Evolutionary conservation across 2,329 filamentous ascomycete genomes (phyloP).

Genomic region (Scolecobasidium constrictum): DNA sequence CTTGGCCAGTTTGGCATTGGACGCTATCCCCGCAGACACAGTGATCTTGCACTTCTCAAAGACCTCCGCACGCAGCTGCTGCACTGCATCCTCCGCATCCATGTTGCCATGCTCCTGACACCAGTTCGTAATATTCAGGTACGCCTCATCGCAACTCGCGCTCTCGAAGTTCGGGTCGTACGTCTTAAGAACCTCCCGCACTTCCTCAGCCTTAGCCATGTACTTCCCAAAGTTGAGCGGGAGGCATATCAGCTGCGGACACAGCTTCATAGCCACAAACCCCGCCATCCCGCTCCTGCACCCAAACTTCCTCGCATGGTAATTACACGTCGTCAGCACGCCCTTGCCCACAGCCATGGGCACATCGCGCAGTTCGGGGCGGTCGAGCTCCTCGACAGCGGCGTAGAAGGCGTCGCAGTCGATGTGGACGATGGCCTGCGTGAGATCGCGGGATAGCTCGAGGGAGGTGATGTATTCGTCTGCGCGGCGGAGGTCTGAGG

Average conservation of each 20-base stretch:
- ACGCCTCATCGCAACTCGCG: constrained; percentile 92
- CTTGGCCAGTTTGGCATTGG: constrained; percentile 88
- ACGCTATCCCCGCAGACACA: constrained; percentile 86
- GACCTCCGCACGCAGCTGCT: constrained; percentile 67
- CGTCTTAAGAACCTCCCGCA: constrained; percentile 68
- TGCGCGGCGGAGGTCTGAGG: constrained; percentile 60
- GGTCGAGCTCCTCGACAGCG: constrained; percentile 66
- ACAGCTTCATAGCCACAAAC: constrained; percentile 91
- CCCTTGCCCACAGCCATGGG: constrained; percentile 84
- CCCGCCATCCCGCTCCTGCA: constrained; percentile 92
- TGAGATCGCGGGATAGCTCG: constrained; percentile 68
- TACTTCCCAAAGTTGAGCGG: constrained; percentile 89
- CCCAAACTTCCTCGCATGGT: constrained; percentile 79
- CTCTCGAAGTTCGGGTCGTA: constrained; percentile 90
- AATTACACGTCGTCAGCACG: constrained; percentile 68
- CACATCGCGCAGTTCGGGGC: constrained; percentile 72
- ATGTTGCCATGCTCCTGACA: constrained; percentile 59
- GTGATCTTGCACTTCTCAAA: constrained; percentile 69
- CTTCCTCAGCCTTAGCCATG: constrained; percentile 75
- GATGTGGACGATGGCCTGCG: constrained; percentile 78
- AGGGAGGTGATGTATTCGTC: constrained; percentile 74
- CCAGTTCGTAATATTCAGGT: constrained; percentile 84
- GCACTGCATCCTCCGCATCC: constrained; percentile 60
- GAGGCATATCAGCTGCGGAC: constrained; percentile 71
- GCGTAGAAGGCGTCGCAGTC: constrained; percentile 98